These are phyloP conservation scores for Crepidotus sp. DNA, from an alignment of 1,284 basidiomycete genomes.

Conservation along the genomic window DNA sequence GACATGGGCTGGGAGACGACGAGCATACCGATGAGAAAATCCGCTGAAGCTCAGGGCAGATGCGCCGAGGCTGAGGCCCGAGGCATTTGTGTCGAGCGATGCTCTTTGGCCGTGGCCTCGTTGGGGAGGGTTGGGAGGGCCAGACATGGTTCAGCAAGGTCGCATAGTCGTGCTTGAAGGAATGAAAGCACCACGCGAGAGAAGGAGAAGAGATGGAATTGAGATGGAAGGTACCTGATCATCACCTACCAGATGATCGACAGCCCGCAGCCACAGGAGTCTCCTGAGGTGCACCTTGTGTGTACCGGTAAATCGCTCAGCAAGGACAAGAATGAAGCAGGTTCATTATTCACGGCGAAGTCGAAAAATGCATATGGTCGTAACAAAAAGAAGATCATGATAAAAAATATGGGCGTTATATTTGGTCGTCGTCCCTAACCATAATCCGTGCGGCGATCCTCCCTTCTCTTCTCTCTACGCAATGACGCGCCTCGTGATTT, in stretches of 20 bases:
- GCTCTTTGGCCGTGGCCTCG: conserved; percentile 1
- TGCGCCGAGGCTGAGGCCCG: conserved; percentile 45
- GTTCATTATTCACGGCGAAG: conserved; percentile 23
- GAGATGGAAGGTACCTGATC: too few species aligned
- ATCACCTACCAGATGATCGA: neutral
- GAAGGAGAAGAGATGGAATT: neutral
- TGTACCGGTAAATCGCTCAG: too few species aligned
- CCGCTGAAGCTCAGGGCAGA: conserved; percentile 32
- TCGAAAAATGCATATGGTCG: conserved; percentile 47
- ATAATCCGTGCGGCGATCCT: conserved; percentile 3
- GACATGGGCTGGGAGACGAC: conserved; percentile 1
- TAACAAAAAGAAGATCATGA: conserved; percentile 27
- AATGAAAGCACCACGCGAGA: conserved; percentile 3
- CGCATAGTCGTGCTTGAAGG: conserved; percentile 11
- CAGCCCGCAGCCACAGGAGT: neutral
- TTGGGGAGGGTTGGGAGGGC: conserved; percentile 2
- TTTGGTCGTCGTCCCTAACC: conserved; percentile 11
- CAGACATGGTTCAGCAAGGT: conserved; percentile 12
- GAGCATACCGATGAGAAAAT: conserved; percentile 26
- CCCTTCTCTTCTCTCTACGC: conserved; percentile 5
- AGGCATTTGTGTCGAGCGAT: conserved; percentile 27
- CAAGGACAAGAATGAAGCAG: neutral
- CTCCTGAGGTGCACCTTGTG: neutral
- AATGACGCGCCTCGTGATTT: too few species aligned
- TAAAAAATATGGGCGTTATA: conserved; percentile 20